Conservation (phyloP, 2,329 filamentous ascomycete species). For the Alternaria tenuissima region DNA sequence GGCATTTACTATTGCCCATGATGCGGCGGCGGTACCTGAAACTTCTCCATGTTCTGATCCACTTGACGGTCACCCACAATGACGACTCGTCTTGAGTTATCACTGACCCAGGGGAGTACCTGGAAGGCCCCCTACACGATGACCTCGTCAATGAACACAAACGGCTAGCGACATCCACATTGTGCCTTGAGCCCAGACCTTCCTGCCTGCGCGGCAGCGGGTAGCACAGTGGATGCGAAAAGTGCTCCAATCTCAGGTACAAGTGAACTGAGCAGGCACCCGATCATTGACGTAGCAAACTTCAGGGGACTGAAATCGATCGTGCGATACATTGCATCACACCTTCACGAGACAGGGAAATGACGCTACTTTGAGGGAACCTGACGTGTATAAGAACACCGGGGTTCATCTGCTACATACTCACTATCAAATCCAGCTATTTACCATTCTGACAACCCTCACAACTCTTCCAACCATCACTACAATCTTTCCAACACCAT, state of each 20-base stretch:
- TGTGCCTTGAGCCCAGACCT: slow-evolving; percentile 1
- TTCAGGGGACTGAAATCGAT: neutral
- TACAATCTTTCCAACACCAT: neutral
- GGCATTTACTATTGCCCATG: slow-evolving; percentile 10
- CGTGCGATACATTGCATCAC: slow-evolving; percentile 2
- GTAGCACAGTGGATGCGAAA: neutral
- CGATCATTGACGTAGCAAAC: slow-evolving; percentile 21
- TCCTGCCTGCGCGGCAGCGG: neutral
- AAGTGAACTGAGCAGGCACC: neutral
- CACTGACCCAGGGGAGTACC: neutral
- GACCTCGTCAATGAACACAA: slow-evolving; percentile 11
- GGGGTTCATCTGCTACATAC: neutral
- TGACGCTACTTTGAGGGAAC: neutral
- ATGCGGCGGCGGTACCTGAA: neutral
- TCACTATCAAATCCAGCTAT: slow-evolving; percentile 1
- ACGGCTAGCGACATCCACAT: slow-evolving; percentile 1
- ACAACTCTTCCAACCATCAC: neutral
- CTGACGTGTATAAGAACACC: slow-evolving; percentile 9
- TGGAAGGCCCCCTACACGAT: neutral
- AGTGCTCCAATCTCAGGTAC: neutral
- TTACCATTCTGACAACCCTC: neutral
- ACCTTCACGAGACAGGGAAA: neutral
- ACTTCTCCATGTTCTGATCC: slow-evolving; percentile 7
- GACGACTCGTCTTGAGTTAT: neutral
- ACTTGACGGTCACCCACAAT: neutral